These are phyloP conservation scores for Fraxinus albicans DNA, from an alignment of 305 asterid genomes.

Conservation along the genomic window DNA sequence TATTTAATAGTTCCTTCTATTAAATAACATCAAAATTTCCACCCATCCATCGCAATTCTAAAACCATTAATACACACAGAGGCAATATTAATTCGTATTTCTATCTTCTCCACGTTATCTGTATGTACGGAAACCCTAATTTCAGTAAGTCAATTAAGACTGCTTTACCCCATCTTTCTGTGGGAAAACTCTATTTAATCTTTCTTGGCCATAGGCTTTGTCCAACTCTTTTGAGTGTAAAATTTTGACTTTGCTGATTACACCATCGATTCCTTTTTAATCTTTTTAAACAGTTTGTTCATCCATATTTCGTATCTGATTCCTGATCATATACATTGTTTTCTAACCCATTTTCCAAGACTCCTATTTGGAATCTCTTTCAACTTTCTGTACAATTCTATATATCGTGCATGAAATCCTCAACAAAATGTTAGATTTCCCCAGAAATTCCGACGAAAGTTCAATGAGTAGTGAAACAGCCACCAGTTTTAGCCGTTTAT, in stretches of 20 bases:
- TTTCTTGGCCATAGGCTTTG: slow-evolving; percentile 15
- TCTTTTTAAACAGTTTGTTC: slow-evolving; percentile 22
- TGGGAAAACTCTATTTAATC: slow-evolving; percentile 1
- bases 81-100: background rate
- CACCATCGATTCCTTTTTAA: slow-evolving; percentile 11
- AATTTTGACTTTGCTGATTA: slow-evolving; percentile 26
- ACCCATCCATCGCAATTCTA: background rate
- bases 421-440: slow-evolving; percentile 34
- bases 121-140: slow-evolving; percentile 44
- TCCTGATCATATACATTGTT: slow-evolving; percentile 10
- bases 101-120: slow-evolving; percentile 19
- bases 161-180: slow-evolving; percentile 1
- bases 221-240: slow-evolving; percentile 1
- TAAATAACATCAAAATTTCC: too few species aligned
- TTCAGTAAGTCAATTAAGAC: slow-evolving; percentile 22
- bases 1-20: too few species aligned
- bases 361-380: background rate
- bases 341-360: background rate
- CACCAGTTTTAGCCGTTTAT: slow-evolving; percentile 55
- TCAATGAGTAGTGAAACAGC: slow-evolving; percentile 63
- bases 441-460: slow-evolving; percentile 37
- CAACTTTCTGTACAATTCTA: background rate
- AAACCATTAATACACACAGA: background rate
- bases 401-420: slow-evolving; percentile 9
- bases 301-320: slow-evolving; percentile 26